These are phyloP conservation scores for Podospora australis DNA, from an alignment of 495 filamentous ascomycete genomes.

Conservation along the genomic window DNA sequence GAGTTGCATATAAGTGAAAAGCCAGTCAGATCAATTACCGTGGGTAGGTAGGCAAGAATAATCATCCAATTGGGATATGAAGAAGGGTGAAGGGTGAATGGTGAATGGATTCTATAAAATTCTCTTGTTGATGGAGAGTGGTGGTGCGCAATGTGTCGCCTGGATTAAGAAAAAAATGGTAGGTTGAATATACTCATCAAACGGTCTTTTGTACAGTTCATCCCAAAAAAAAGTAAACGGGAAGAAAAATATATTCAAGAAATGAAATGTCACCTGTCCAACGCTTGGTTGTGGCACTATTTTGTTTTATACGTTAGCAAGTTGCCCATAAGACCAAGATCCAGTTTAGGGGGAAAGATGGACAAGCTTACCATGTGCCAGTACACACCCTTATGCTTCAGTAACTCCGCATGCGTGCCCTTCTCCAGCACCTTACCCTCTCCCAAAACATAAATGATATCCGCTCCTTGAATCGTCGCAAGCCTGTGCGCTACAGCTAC, in stretches of 20 bases:
- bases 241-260: background rate
- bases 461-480: constrained; percentile 47
- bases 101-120: too few relatives aligned
- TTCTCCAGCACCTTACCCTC: constrained; percentile 46
- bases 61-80: too few relatives aligned
- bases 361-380: constrained; percentile 32
- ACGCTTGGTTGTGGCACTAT: constrained; percentile 37
- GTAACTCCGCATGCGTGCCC: constrained; percentile 46
- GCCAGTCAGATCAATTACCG: too few relatives aligned
- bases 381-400: constrained; percentile 43
- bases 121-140: too few relatives aligned
- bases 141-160: too few relatives aligned
- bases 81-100: too few relatives aligned
- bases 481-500: constrained; percentile 64
- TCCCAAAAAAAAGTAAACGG: too few relatives aligned
- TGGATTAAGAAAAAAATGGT: too few relatives aligned
- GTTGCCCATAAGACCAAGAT: background rate
- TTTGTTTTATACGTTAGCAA: constrained; percentile 7
- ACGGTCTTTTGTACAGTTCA: constrained; percentile 22
- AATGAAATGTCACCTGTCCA: constrained; percentile 24
- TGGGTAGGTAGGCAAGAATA: too few relatives aligned
- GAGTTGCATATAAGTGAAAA: too few relatives aligned
- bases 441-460: constrained; percentile 48
- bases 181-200: too few relatives aligned
- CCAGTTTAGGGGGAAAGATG: background rate